These are phyloP conservation scores for Solidago caesia DNA, from an alignment of 129 eudicot genomes.

Conservation along the genomic window DNA sequence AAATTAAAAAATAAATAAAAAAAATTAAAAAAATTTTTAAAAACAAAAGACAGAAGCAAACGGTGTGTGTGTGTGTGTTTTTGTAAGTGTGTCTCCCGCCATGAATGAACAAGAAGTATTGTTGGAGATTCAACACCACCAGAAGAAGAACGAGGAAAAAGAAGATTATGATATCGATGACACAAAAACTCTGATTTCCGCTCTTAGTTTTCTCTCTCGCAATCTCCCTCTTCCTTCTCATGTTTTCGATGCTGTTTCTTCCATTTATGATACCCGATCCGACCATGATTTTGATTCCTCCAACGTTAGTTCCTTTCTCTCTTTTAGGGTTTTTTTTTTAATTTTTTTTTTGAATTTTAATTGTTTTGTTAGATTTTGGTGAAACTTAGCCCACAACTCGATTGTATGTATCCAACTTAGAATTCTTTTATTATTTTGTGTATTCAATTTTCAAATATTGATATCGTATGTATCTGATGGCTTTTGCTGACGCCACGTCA, in stretches of 20 bases:
- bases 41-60: not conserved
- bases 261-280: constrained; percentile 47
- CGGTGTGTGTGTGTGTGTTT: constrained; percentile 4
- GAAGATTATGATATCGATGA: constrained; percentile 37
- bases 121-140: constrained; percentile 35
- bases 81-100: constrained; percentile 52
- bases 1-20: not conserved
- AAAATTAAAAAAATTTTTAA: not conserved
- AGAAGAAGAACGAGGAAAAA: constrained; percentile 10
- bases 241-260: constrained; percentile 66
- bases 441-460: too few relatives aligned
- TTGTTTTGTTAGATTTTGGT: too few relatives aligned
- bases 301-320: constrained; percentile 6
- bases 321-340: not conserved
- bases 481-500: too few relatives aligned
- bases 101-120: constrained; percentile 58
- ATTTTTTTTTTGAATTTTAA: too few relatives aligned
- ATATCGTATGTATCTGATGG: too few relatives aligned
- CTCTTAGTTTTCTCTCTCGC: constrained; percentile 82
- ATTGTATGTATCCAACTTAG: too few relatives aligned
- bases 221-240: constrained; percentile 79
- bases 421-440: too few relatives aligned
- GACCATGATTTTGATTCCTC: constrained; percentile 18
- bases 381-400: too few relatives aligned
- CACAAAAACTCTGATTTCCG: constrained; percentile 82